Conservation (phyloP, 2,329 filamentous ascomycete species). For the Magnaporthiopsis rhizophila region DNA sequence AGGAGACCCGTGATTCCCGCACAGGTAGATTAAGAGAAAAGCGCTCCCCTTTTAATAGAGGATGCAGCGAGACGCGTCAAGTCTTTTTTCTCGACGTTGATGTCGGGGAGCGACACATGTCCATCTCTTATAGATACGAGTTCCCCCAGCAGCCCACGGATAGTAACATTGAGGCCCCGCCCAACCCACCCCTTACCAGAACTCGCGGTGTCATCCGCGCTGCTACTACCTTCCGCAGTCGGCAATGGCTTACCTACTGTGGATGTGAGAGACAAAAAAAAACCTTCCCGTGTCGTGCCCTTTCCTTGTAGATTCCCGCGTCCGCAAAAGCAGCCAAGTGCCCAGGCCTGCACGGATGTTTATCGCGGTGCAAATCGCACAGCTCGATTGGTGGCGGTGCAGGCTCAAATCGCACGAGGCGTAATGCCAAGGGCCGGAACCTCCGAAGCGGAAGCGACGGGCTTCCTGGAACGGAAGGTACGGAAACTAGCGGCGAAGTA, state of each 20-base stretch:
- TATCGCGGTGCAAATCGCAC: background rate
- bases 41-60: background rate
- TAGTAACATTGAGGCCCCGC: background rate
- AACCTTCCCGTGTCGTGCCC: background rate
- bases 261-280: no score
- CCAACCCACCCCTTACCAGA: slow-evolving; percentile 3
- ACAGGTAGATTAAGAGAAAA: background rate
- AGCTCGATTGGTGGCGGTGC: background rate
- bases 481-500: no score
- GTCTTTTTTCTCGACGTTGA: background rate
- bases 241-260: background rate
- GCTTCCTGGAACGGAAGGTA: no score
- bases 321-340: background rate
- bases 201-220: background rate
- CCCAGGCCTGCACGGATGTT: background rate
- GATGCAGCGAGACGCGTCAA: no score
- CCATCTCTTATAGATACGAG: background rate
- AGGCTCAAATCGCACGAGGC: background rate
- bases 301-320: no score
- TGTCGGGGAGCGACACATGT: no score
- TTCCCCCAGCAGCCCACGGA: background rate
- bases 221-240: background rate
- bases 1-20: background rate
- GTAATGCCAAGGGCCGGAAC: background rate
- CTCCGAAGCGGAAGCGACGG: no score